These are phyloP conservation scores for Trametes cinnabarina DNA, from an alignment of 768 basidiomycete species.

Conservation along the genomic window DNA sequence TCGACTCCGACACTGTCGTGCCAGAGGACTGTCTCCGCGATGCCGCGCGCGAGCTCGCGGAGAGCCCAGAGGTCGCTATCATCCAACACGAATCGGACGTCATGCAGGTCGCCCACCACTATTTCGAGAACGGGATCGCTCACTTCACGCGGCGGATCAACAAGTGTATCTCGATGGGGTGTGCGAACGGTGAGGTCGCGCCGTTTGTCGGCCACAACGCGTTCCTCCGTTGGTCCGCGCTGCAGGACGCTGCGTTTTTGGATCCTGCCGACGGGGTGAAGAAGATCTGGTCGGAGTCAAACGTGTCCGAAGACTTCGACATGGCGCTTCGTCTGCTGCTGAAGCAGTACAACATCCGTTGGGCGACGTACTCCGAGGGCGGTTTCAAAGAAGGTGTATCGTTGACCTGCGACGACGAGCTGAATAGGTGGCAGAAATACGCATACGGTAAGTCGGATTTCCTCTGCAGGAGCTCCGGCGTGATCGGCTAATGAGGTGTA, in stretches of 20 bases:
- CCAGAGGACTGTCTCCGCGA: slow-evolving; percentile 91
- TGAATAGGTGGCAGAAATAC: slow-evolving; percentile 92
- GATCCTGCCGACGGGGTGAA: slow-evolving; percentile 60
- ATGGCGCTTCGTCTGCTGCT: slow-evolving; percentile 68
- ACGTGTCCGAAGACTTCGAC: slow-evolving; percentile 83
- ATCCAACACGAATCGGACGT: slow-evolving; percentile 93
- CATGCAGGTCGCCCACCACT: slow-evolving; percentile 87
- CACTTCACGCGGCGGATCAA: slow-evolving; percentile 89
- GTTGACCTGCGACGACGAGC: slow-evolving; percentile 84
- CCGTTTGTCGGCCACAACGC: slow-evolving; percentile 89
- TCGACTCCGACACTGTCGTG: slow-evolving; percentile 79
- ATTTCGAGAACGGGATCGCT: slow-evolving; percentile 88
- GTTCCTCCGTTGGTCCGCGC: slow-evolving; percentile 84
- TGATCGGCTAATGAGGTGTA: slow-evolving; percentile 21
- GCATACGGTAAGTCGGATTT: slow-evolving; percentile 68
- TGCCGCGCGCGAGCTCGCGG: slow-evolving; percentile 83
- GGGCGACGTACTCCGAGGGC: slow-evolving; percentile 83
- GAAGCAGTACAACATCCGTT: slow-evolving; percentile 72
- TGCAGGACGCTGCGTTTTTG: slow-evolving; percentile 80
- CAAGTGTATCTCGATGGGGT: slow-evolving; percentile 74
- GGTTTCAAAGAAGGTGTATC: slow-evolving; percentile 94
- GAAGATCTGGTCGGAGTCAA: slow-evolving; percentile 82
- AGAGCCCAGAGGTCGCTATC: slow-evolving; percentile 82
- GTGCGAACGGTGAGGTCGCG: slow-evolving; percentile 78
- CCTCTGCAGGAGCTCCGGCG: background rate